Percentiles rank a stretch among this genome's conserved stretches.
Conservation (phyloP, 257 asterid genomes). For the Anisodus acutangulus region DNA sequence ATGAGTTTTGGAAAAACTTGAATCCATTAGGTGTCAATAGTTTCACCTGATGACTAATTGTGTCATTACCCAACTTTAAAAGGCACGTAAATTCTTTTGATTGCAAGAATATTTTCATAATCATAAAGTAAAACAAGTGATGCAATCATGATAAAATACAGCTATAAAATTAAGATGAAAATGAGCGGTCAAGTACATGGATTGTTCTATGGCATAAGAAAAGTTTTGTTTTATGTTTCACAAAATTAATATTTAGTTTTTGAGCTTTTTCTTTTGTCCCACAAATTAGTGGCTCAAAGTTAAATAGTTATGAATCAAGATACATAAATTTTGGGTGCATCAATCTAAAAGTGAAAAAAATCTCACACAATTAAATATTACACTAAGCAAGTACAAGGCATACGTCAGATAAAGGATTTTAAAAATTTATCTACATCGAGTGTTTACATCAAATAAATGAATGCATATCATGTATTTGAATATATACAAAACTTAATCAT, state of each 20-base stretch:
- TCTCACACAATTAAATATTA: too few species aligned
- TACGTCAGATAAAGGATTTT: too few species aligned
- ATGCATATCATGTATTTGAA: too few species aligned
- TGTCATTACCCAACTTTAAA: too few species aligned
- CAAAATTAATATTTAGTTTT: background rate
- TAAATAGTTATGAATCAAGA: background rate
- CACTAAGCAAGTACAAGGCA: background rate
- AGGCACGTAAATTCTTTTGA: background rate
- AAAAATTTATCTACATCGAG: too few species aligned
- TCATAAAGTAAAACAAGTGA: background rate
- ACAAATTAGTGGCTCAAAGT: background rate
- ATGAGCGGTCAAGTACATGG: background rate
- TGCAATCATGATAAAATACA: background rate
- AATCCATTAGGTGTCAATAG: too few species aligned
- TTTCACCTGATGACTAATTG: too few species aligned
- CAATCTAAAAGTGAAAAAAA: too few species aligned
- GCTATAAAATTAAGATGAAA: background rate
- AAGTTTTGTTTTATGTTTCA: background rate
- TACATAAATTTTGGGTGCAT: background rate
- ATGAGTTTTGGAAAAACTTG: too few species aligned
- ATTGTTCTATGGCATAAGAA: background rate
- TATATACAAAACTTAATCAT: too few species aligned
- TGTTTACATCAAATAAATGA: too few species aligned
- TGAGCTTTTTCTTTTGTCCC: too few species aligned
- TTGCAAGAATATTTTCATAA: background rate